Percentiles rank a stretch among this genome's conserved stretches.
phyloP scores from a whole-genome alignment of 495 filamentous ascomycete genomes.

The Trichodelitschia bisporula region DNA sequence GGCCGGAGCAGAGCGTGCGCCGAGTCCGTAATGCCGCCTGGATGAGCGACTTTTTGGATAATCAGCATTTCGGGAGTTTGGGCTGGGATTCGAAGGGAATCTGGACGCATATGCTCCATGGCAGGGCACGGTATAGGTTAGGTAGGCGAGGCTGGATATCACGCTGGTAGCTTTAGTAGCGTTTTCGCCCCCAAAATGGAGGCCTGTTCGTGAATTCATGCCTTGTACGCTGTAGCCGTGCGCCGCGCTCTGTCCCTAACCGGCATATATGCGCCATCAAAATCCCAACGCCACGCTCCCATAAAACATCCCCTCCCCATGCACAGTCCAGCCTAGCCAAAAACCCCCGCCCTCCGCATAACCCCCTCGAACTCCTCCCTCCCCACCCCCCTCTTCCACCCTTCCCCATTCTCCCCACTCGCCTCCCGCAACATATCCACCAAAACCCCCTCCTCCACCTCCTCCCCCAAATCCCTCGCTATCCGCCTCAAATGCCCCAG shows the following conservation, averaged over 20 bases:
- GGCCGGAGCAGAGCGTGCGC: neutral
- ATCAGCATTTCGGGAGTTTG: too few relatives aligned
- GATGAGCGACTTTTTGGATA: too few relatives aligned
- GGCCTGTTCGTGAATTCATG: neutral
- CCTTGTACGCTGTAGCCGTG: neutral
- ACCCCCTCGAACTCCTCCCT: conserved; percentile 64
- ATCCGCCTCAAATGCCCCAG: conserved; percentile 51
- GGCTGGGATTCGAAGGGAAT: too few relatives aligned
- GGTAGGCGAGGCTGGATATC: too few relatives aligned
- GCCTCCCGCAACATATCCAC: conserved; percentile 82
- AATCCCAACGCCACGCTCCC: too few relatives aligned
- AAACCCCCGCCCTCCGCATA: conserved; percentile 64
- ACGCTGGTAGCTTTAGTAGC: neutral
- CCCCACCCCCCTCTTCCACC: conserved; percentile 45
- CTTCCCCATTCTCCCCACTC: conserved; percentile 63
- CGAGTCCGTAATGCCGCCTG: neutral
- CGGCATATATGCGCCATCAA: neutral
- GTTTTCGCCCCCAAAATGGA: neutral
- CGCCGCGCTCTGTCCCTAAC: too few relatives aligned
- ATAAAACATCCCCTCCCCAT: neutral
- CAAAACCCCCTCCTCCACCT: conserved; percentile 55
- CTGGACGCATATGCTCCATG: too few relatives aligned
- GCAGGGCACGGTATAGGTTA: too few relatives aligned
- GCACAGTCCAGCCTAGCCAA: conserved; percentile 19
- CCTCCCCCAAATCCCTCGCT: conserved; percentile 57